Evolutionary conservation across 805 yeast species (phyloP), one percentile per base, ranked within the genome.

Genomic region (Saturnispora serradocipensis): DNA sequence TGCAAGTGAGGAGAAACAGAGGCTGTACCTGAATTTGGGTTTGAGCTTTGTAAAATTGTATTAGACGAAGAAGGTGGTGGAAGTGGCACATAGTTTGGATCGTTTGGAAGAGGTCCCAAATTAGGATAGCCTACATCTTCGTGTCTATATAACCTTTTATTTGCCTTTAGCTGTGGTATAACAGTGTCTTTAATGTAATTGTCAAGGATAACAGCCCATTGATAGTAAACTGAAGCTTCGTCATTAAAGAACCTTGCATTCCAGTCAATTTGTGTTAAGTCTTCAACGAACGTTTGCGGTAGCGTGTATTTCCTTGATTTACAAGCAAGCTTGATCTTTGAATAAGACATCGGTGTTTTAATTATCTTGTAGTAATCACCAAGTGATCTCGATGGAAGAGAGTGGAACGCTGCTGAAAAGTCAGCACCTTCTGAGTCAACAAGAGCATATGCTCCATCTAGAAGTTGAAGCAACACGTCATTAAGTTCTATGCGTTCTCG

Each of bases 211-310:
- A 73, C 71, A 3, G 89, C 97, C 59, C 84, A 86, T 24, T 73
- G 72, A 67, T 84, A 86, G 49, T 86, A 84, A 16, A 71, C 71
- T 0, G 89, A 80, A 13, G 75, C 81, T 55, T 81, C 82, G 53
- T 81, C 81, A 67, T 91, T 91, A 67, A 84, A 91, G 45, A 83
- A 78, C 54, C 87, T 78, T 3, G 97, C 97, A 63, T 91, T 91
- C 89, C 95, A 88, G 1, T 88, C 78, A 49, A 91, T 85, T 65
- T 87, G 95, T 0, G 84, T 88, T 53, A 90, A 64, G 65, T 90
- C 97, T 52, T 72, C 76, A 36, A 90, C 69, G 65, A 88, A 89
- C 44, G 80, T 82, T 58, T 82, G 85, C 0, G 87, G 79, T 45
- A 72, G 72, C 5, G 69, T 64, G 68, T 89, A 90, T 54, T 68